Percentiles rank a stretch among this genome's conserved stretches.
These are phyloP conservation scores for Xylaria multiplex DNA, from an alignment of 2,329 filamentous ascomycete genomes.

Conservation along the genomic window DNA sequence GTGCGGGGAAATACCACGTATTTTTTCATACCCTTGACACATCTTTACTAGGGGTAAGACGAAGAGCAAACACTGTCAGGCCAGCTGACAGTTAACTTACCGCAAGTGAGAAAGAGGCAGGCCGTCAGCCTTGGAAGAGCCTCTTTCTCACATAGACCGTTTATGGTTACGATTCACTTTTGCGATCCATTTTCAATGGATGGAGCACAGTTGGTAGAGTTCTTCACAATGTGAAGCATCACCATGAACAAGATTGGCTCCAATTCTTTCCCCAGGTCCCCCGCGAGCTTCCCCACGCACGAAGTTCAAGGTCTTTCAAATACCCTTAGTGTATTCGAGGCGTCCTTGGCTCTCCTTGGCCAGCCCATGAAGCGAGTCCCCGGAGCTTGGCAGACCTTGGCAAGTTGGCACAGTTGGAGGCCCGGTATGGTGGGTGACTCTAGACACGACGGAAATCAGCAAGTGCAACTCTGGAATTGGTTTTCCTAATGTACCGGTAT, in stretches of 20 bases:
- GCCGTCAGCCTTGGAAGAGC: slow-evolving; percentile 18
- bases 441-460: slow-evolving; percentile 13
- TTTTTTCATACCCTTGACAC: slow-evolving; percentile 24
- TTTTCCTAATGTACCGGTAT: background rate
- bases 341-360: slow-evolving; percentile 32
- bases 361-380: slow-evolving; percentile 26
- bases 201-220: background rate
- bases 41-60: slow-evolving; percentile 1
- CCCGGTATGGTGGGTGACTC: background rate
- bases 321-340: slow-evolving; percentile 17
- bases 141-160: background rate
- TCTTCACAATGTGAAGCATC: slow-evolving; percentile 1
- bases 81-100: slow-evolving; percentile 13
- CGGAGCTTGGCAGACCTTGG: slow-evolving; percentile 29
- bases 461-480: background rate
- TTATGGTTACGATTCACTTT: background rate
- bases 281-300: slow-evolving; percentile 23
- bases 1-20: slow-evolving; percentile 28
- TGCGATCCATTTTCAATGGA: background rate
- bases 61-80: background rate
- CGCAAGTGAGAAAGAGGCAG: background rate
- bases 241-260: slow-evolving; percentile 18
- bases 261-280: slow-evolving; percentile 27
- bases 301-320: slow-evolving; percentile 17
- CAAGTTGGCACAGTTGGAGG: slow-evolving; percentile 32